Percentiles rank a stretch among this genome's conserved stretches.
These are phyloP conservation scores for Cyberlindnera mycetangii DNA, from an alignment of 805 yeast species.

Conservation along the genomic window DNA sequence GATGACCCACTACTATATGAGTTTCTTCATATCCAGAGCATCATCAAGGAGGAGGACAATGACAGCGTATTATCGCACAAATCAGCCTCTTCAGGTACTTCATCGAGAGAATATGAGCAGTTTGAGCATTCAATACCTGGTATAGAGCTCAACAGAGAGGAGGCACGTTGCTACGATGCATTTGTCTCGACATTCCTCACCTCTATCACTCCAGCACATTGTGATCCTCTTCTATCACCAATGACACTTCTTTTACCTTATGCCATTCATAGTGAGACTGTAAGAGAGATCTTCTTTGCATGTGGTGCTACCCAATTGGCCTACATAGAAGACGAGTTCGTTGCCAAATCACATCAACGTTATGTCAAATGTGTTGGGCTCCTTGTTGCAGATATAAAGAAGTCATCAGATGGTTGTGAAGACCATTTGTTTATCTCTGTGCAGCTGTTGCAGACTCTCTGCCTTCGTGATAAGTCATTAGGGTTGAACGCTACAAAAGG, in stretches of 20 bases:
- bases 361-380: conserved; percentile 21
- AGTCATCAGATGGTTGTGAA: conserved; percentile 24
- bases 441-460: conserved; percentile 26
- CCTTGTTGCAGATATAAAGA: conserved; percentile 20
- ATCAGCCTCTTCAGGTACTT: conserved; percentile 3
- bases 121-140: conserved; percentile 21
- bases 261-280: conserved; percentile 17
- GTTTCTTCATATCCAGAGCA: conserved; percentile 23
- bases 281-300: conserved; percentile 24
- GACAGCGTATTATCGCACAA: background rate
- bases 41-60: conserved; percentile 8
- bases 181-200: conserved; percentile 23
- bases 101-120: conserved; percentile 2
- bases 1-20: conserved; percentile 17
- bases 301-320: conserved; percentile 28
- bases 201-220: conserved; percentile 25
- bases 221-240: conserved; percentile 22
- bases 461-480: conserved; percentile 26
- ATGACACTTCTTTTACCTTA: conserved; percentile 20
- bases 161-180: conserved; percentile 20
- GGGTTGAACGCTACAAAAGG: conserved; percentile 27
- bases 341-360: conserved; percentile 17
- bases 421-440: conserved; percentile 26
- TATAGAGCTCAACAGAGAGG: conserved; percentile 16
- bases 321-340: conserved; percentile 19